phyloP scores from a whole-genome alignment of 768 basidiomycete genomes.

The Phaeotremella skinneri region DNA sequence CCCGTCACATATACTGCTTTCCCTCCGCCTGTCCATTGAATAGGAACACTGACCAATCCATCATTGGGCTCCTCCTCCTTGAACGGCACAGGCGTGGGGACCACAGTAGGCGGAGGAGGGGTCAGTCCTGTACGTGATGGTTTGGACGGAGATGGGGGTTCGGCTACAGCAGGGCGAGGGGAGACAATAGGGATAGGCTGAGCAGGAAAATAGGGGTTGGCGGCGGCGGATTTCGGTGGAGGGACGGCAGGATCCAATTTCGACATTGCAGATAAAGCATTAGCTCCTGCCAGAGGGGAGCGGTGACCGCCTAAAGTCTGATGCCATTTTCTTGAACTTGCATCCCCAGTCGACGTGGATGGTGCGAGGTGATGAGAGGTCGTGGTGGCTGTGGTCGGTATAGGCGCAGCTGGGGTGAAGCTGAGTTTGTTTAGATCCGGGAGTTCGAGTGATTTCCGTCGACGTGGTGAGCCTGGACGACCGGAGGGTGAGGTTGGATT shows the following conservation, averaged over 20 bases:
- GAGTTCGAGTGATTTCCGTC: slow-evolving; percentile 50
- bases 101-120: slow-evolving; percentile 27
- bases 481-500: slow-evolving; percentile 42
- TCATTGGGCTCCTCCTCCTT: slow-evolving; percentile 14
- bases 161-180: slow-evolving; percentile 26
- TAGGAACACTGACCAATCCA: slow-evolving; percentile 46
- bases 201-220: slow-evolving; percentile 14
- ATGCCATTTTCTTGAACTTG: slow-evolving; percentile 27
- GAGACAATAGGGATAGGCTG: slow-evolving; percentile 27
- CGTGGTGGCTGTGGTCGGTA: slow-evolving; percentile 32
- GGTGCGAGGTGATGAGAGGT: slow-evolving; percentile 31
- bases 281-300: slow-evolving; percentile 28
- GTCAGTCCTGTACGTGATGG: slow-evolving; percentile 11
- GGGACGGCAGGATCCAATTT: slow-evolving; percentile 18
- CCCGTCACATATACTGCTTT: slow-evolving; percentile 52
- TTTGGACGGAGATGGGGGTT: neutral
- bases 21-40: slow-evolving; percentile 53
- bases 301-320: slow-evolving; percentile 32
- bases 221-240: slow-evolving; percentile 12
- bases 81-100: slow-evolving; percentile 23
- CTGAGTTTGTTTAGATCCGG: slow-evolving; percentile 50
- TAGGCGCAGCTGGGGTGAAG: slow-evolving; percentile 45
- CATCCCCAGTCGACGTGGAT: slow-evolving; percentile 13
- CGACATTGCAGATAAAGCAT: slow-evolving; percentile 33
- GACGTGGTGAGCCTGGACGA: slow-evolving; percentile 37